Conservation (phyloP, 805 yeast genomes). For the Candida pseudoglaebosa region DNA sequence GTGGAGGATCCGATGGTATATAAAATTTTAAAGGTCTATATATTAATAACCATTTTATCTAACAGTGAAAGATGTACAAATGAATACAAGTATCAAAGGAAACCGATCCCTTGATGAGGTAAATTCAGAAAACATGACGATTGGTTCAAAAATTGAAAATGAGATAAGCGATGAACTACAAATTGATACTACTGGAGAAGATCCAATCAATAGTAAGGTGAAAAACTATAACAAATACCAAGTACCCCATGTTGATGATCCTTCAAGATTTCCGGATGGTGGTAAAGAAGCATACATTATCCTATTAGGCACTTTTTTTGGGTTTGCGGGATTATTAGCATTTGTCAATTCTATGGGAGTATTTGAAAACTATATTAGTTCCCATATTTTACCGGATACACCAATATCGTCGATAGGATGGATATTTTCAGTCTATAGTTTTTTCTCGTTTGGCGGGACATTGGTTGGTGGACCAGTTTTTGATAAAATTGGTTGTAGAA, state of each 20-base stretch:
- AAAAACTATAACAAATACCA: background rate
- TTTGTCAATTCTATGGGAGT: constrained; percentile 26
- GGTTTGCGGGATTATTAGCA: constrained; percentile 21
- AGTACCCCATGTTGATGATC: constrained; percentile 16
- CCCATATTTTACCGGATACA: constrained; percentile 11
- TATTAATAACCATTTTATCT: too few relatives aligned
- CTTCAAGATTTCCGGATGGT: constrained; percentile 25
- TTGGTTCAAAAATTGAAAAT: too few relatives aligned
- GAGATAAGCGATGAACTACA: background rate
- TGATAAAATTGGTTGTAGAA: constrained; percentile 20
- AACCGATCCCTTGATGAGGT: too few relatives aligned
- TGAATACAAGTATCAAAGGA: too few relatives aligned
- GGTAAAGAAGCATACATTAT: constrained; percentile 18
- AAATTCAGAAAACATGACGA: background rate
- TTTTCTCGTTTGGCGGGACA: constrained; percentile 21
- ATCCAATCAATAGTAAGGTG: background rate
- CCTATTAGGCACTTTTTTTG: constrained; percentile 22
- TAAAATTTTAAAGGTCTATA: too few relatives aligned
- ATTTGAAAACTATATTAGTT: constrained; percentile 16
- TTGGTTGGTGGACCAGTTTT: constrained; percentile 24
- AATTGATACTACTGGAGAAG: background rate
- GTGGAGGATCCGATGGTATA: too few relatives aligned
- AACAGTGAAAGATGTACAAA: too few relatives aligned
- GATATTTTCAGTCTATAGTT: constrained; percentile 26
- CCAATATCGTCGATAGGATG: constrained; percentile 20